Percentiles rank a stretch among this genome's conserved stretches.
Conservation (phyloP, 202 grass and related monocot genomes). For the Carex sylvatica region DNA sequence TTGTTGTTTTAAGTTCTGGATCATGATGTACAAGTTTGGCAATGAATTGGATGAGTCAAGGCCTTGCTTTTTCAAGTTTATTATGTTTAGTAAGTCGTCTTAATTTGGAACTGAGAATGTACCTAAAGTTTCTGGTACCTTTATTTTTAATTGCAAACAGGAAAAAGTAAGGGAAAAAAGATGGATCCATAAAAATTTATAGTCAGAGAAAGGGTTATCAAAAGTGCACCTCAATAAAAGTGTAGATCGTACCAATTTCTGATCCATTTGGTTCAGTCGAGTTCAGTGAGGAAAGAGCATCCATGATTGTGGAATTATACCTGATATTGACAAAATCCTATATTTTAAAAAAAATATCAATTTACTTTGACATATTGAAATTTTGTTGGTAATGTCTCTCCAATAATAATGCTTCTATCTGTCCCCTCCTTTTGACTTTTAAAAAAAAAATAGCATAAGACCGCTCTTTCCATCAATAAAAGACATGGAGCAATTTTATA, state of each 20-base stretch:
- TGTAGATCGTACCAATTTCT: conserved; percentile 51
- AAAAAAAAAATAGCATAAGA: neutral
- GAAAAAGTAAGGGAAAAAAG: conserved; percentile 7
- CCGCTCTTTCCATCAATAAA: neutral
- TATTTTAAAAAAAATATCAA: neutral
- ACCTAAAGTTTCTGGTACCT: conserved; percentile 68
- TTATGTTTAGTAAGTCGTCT: conserved; percentile 58
- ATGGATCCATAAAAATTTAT: neutral
- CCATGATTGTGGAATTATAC: conserved; percentile 73
- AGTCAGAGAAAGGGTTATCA: conserved; percentile 3
- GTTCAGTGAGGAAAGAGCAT: conserved; percentile 68
- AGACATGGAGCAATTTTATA: neutral
- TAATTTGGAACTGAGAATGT: conserved; percentile 63
- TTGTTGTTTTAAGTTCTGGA: neutral
- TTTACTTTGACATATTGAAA: neutral
- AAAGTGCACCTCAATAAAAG: conserved; percentile 60
- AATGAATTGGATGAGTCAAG: conserved; percentile 4
- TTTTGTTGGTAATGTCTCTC: neutral
- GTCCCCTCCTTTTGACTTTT: neutral
- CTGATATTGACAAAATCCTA: conserved; percentile 40
- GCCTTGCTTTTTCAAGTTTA: conserved; percentile 87
- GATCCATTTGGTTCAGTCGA: conserved; percentile 66
- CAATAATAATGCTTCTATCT: neutral
- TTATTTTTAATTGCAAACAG: conserved; percentile 65
- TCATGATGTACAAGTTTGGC: neutral